A percentile compares a stretch with the other conserved stretches of the same genome.
Conservation (phyloP, 2,329 filamentous ascomycete genomes). For the Pseudopithomyces chartarum region DNA sequence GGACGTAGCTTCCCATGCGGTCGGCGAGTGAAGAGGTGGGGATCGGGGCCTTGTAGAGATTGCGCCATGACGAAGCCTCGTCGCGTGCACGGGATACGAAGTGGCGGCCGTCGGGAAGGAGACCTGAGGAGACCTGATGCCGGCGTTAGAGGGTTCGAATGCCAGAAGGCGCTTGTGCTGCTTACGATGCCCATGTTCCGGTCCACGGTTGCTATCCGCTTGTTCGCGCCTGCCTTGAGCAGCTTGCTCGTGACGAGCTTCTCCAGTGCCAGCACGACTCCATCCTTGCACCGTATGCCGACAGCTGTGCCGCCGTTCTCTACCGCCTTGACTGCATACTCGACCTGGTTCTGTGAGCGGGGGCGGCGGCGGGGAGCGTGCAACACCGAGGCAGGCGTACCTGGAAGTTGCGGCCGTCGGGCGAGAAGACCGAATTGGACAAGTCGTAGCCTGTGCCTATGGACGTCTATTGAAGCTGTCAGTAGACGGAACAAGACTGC, state of each 20-base stretch:
- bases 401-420: conserved; percentile 98
- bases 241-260: conserved; percentile 97
- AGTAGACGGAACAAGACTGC: conserved; percentile 19
- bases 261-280: conserved; percentile 93
- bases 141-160: conserved; percentile 1
- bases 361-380: not conserved
- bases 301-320: conserved; percentile 97
- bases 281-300: conserved; percentile 96
- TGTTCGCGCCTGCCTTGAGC: conserved; percentile 92
- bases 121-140: conserved; percentile 83
- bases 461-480: conserved; percentile 72
- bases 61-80: conserved; percentile 89
- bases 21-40: conserved; percentile 84
- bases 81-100: conserved; percentile 94
- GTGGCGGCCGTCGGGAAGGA: conserved; percentile 93
- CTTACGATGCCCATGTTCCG: conserved; percentile 90
- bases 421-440: conserved; percentile 99
- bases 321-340: conserved; percentile 98
- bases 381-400: conserved; percentile 53
- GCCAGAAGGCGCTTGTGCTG: conserved; percentile 17
- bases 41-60: conserved; percentile 93
- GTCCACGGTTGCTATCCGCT: conserved; percentile 94
- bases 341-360: conserved; percentile 58
- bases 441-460: conserved; percentile 99
- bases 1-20: conserved; percentile 93